Evolutionary conservation across 2,329 filamentous ascomycete genomes (phyloP).

Genomic region (Fusarium veterinarium): DNA sequence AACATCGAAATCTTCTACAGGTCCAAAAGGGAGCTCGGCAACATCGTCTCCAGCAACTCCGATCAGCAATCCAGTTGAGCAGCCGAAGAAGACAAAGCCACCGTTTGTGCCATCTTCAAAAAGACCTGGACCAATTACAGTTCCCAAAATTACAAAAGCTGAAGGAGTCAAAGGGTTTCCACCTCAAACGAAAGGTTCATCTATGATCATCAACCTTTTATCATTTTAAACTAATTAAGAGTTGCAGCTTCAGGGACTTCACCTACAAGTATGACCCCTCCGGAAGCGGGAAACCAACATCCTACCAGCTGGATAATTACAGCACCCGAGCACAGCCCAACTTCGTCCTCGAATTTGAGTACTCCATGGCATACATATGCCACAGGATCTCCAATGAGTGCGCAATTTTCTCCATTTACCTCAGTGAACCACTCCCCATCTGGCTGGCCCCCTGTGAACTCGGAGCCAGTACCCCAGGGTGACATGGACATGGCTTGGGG

Average conservation of each 20-base stretch:
- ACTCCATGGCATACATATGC: slow-evolving; percentile 62
- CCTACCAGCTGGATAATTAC: slow-evolving; percentile 58
- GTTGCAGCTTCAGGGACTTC: slow-evolving; percentile 23
- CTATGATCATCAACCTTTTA: slow-evolving; percentile 31
- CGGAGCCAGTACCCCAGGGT: slow-evolving; percentile 55
- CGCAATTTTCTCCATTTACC: slow-evolving; percentile 63
- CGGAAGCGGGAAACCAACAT: slow-evolving; percentile 52
- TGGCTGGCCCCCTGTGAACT: slow-evolving; percentile 54
- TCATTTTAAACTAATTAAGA: slow-evolving; percentile 11
- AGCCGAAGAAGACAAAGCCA: slow-evolving; percentile 50
- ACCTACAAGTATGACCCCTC: slow-evolving; percentile 8
- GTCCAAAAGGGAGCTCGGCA: slow-evolving; percentile 56
- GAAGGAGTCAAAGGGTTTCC: slow-evolving; percentile 52
- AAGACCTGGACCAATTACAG: slow-evolving; percentile 57
- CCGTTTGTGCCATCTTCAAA: slow-evolving; percentile 59
- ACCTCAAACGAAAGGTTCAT: slow-evolving; percentile 56
- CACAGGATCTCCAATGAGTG: slow-evolving; percentile 62
- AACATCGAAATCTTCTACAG: slow-evolving; percentile 52
- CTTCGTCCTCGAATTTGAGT: slow-evolving; percentile 58
- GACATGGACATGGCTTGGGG: slow-evolving; percentile 57
- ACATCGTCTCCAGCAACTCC: slow-evolving; percentile 62
- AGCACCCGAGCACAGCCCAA: slow-evolving; percentile 53
- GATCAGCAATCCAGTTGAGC: slow-evolving; percentile 56
- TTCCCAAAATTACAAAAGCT: slow-evolving; percentile 56
- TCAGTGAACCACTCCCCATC: slow-evolving; percentile 54